Base-by-base conservation (phyloP, 2,329 filamentous ascomycete species). In the Paecilomyces variotii region DNA sequence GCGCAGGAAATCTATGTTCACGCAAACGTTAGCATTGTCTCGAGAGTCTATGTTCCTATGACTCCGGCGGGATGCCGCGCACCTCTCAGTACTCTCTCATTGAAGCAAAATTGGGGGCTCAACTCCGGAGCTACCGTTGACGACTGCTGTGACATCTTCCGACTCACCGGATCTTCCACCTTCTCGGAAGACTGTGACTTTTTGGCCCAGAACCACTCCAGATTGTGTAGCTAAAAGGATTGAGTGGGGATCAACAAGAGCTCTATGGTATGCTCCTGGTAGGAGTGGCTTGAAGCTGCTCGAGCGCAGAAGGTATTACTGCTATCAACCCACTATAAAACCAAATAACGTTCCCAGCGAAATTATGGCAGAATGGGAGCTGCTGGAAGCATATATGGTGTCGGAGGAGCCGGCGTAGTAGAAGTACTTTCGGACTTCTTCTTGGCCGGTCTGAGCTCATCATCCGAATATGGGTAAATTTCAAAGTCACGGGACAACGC, bases 91-190 rank as follows among this genome's bases (percentile, higher is more conserved):
- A 84, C 81, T 53, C 82, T 80, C 56, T 86, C 85, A 11, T 87
- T 87, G 72, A 91, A 92, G 74, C 89, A 94, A 68, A 91, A 90
- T 71, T 89, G 87, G 52, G 87, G 88, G 60, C 83, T 88, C 62
- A 91, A 76, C 30, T 68, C 72, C 56, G 86, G 86, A 57, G 72
- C 70, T 53, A 68, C 64, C n/a, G 68, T 73, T 25, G 71, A 71
- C n/a, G 71, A 70, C 54, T 71, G 64, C 57, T 67, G 65, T 64
- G 74, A 70, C 78, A 79, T 79, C 51, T 67, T 74, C 56, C 60
- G 60, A 56, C 57, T 61, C 45, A 57, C 62, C 55, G 56, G 55
- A 53, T 60, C 58, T 61, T 63, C 66, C 56, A 63, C 57, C 60
- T 68, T 61, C 57, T 61, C 62, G 62, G 63, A 65, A 60, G 63